phyloP scores from a whole-genome alignment of 2,329 filamentous ascomycete genomes.

The Pyrenochaeta sp. region DNA sequence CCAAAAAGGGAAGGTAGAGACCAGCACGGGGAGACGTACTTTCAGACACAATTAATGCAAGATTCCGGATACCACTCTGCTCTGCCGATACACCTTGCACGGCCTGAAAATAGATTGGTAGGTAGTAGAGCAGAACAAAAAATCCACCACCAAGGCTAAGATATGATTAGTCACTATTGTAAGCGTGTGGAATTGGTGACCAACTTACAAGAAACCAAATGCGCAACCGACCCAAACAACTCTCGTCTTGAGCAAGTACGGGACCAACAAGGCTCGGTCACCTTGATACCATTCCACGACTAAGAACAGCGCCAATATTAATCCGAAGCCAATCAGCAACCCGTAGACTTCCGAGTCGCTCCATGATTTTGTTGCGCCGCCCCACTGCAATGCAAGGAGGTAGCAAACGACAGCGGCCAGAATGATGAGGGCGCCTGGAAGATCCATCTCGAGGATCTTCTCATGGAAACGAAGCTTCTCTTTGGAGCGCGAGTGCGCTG shows the following conservation, averaged over 20 bases:
- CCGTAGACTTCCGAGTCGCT: neutral
- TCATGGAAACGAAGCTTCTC: constrained; percentile 37
- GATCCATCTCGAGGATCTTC: constrained; percentile 57
- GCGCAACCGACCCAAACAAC: neutral
- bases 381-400: constrained; percentile 58
- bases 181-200: constrained; percentile 46
- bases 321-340: neutral
- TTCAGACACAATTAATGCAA: constrained; percentile 51
- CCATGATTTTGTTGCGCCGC: constrained; percentile 40
- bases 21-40: neutral
- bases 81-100: constrained; percentile 46
- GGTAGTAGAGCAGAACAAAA: constrained; percentile 54
- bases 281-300: neutral
- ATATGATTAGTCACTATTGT: constrained; percentile 18
- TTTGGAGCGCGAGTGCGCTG: constrained; percentile 30
- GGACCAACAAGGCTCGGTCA: neutral
- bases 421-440: constrained; percentile 51
- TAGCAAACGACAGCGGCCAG: constrained; percentile 51
- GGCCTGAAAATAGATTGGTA: constrained; percentile 61
- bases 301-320: neutral
- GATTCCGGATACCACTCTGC: constrained; percentile 52
- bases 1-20: too few species aligned
- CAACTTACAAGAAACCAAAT: neutral
- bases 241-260: neutral
- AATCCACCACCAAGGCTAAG: constrained; percentile 35